These are phyloP conservation scores for Diddensiella santjacobensis DNA, from an alignment of 805 yeast species.

Conservation along the genomic window DNA sequence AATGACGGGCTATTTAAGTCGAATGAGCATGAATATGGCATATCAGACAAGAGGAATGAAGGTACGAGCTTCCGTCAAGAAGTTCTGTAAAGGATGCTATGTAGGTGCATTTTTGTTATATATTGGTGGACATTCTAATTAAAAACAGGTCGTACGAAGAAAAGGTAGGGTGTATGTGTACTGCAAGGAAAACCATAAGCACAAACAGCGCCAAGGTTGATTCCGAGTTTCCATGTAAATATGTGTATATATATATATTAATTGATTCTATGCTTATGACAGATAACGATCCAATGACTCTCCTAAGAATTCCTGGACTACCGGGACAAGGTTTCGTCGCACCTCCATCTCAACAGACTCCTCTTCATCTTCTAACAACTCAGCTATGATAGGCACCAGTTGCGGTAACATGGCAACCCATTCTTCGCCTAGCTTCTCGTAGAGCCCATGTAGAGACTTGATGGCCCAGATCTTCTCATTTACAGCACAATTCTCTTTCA, in stretches of 20 bases:
- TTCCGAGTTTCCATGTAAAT: slow-evolving; percentile 2
- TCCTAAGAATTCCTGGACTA: slow-evolving; percentile 86
- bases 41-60: slow-evolving; percentile 67
- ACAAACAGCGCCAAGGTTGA: slow-evolving; percentile 77
- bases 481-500: slow-evolving; percentile 53
- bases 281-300: slow-evolving; percentile 73
- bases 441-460: slow-evolving; percentile 71
- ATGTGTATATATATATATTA: slow-evolving; percentile 7
- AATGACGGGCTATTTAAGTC: background rate
- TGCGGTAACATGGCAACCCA: slow-evolving; percentile 92
- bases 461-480: slow-evolving; percentile 76
- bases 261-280: slow-evolving; percentile 14
- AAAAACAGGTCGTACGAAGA: slow-evolving; percentile 71
- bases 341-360: slow-evolving; percentile 91
- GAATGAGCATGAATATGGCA: background rate
- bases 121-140: background rate
- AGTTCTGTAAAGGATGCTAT: slow-evolving; percentile 87
- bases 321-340: slow-evolving; percentile 83
- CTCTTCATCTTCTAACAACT: slow-evolving; percentile 90
- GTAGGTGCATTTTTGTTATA: slow-evolving; percentile 28
- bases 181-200: slow-evolving; percentile 90
- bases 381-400: slow-evolving; percentile 93
- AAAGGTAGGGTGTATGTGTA: slow-evolving; percentile 92
- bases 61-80: slow-evolving; percentile 88
- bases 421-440: slow-evolving; percentile 88